These are phyloP conservation scores for Terfezia boudieri DNA, from an alignment of 495 filamentous ascomycete genomes.

Conservation along the genomic window DNA sequence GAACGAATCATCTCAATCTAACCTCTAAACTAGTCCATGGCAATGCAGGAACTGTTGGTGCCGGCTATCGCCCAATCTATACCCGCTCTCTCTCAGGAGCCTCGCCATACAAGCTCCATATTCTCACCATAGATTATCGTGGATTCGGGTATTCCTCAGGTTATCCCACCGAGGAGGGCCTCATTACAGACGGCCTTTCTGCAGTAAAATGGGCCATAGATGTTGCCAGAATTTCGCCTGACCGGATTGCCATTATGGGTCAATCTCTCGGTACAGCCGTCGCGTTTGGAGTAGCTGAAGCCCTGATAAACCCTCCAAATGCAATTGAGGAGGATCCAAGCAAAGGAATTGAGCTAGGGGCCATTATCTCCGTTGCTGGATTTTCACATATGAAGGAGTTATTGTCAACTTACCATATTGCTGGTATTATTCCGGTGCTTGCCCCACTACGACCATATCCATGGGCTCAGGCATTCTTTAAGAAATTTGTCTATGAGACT, in stretches of 20 bases:
- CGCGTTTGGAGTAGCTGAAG: slow-evolving; percentile 43
- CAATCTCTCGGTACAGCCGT: slow-evolving; percentile 83
- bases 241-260: slow-evolving; percentile 59
- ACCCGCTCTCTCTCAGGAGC: slow-evolving; percentile 28
- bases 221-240: slow-evolving; percentile 38
- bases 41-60: slow-evolving; percentile 33
- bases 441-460: slow-evolving; percentile 39
- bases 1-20: neutral
- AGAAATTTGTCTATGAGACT: slow-evolving; percentile 26
- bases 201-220: slow-evolving; percentile 48
- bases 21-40: slow-evolving; percentile 1
- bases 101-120: slow-evolving; percentile 32
- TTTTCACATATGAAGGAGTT: slow-evolving; percentile 56
- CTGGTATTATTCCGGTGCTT: slow-evolving; percentile 55
- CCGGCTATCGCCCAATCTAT: slow-evolving; percentile 29
- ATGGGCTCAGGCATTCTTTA: slow-evolving; percentile 21
- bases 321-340: neutral
- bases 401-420: slow-evolving; percentile 47
- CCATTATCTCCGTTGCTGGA: slow-evolving; percentile 52
- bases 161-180: slow-evolving; percentile 53
- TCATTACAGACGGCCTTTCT: slow-evolving; percentile 58
- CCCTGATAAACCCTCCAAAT: slow-evolving; percentile 26
- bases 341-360: slow-evolving; percentile 28
- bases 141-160: slow-evolving; percentile 72
- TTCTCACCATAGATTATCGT: slow-evolving; percentile 66